These are phyloP conservation scores for Dacryopinax primogenitus DNA, from an alignment of 768 basidiomycete species.

Conservation along the genomic window DNA sequence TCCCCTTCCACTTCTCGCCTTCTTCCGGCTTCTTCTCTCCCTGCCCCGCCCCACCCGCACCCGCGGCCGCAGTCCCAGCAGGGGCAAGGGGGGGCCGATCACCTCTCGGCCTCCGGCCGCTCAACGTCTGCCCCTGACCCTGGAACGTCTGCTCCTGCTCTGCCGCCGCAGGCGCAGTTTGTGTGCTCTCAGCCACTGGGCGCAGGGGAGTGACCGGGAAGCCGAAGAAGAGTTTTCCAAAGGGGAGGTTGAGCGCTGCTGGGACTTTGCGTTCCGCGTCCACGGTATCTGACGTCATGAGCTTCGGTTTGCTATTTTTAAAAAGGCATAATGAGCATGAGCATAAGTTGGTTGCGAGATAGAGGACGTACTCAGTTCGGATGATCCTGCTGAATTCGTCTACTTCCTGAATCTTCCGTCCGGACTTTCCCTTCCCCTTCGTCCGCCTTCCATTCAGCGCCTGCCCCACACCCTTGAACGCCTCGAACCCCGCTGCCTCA, in stretches of 20 bases:
- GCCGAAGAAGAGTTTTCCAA: slow-evolving; percentile 94
- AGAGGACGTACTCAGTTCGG: slow-evolving; percentile 64
- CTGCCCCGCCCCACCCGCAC: not conserved
- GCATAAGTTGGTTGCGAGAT: not conserved
- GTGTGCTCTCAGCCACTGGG: slow-evolving; percentile 21
- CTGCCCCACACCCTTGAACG: slow-evolving; percentile 91
- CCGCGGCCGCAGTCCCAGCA: not conserved
- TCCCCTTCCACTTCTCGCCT: slow-evolving; percentile 10
- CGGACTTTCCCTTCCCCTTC: slow-evolving; percentile 85
- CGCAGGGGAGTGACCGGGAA: slow-evolving; percentile 65
- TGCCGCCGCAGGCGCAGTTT: slow-evolving; percentile 26
- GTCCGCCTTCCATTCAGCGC: slow-evolving; percentile 82
- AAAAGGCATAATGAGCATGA: not conserved
- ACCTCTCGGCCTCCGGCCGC: slow-evolving; percentile 8
- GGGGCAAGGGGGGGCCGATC: not conserved
- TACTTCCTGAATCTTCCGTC: slow-evolving; percentile 68
- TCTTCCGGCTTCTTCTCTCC: not conserved
- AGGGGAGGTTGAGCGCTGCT: slow-evolving; percentile 77
- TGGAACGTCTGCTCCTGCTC: slow-evolving; percentile 25
- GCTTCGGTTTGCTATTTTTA: slow-evolving; percentile 65
- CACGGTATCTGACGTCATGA: slow-evolving; percentile 69
- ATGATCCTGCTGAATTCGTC: slow-evolving; percentile 75
- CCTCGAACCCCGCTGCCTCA: slow-evolving; percentile 37
- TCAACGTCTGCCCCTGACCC: slow-evolving; percentile 15
- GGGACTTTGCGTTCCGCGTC: slow-evolving; percentile 70